phyloP scores from a whole-genome alignment of 257 asterid species.

The Jacaranda mimosifolia region DNA sequence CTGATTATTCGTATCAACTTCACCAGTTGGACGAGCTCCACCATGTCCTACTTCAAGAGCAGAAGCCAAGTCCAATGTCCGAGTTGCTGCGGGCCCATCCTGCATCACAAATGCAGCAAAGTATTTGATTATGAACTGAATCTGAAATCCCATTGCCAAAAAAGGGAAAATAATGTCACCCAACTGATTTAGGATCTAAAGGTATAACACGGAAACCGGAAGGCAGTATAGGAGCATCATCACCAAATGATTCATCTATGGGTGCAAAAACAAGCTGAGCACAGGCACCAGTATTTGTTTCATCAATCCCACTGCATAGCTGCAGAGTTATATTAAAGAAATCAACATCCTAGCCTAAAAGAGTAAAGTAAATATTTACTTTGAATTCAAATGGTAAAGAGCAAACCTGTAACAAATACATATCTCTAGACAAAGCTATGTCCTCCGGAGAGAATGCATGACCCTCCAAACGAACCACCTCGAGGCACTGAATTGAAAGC shows the following conservation, averaged over 20 bases:
- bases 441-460: conserved; percentile 81
- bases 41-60: conserved; percentile 65
- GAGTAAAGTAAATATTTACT: neutral
- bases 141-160: too few species aligned
- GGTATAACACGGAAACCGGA: conserved; percentile 87
- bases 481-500: conserved; percentile 62
- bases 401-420: conserved; percentile 83
- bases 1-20: conserved; percentile 52
- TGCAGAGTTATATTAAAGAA: conserved; percentile 39
- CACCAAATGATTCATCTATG: conserved; percentile 82
- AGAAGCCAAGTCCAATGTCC: conserved; percentile 82
- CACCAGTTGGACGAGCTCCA: conserved; percentile 58
- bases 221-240: conserved; percentile 78
- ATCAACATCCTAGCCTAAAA: neutral
- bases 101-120: conserved; percentile 31
- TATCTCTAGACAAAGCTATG: conserved; percentile 74
- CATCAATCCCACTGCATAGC: conserved; percentile 87
- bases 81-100: conserved; percentile 65
- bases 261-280: conserved; percentile 93
- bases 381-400: neutral
- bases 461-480: conserved; percentile 87
- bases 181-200: conserved; percentile 76
- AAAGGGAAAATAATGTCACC: conserved; percentile 30
- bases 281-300: conserved; percentile 66
- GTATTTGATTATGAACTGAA: neutral